Evolutionary conservation across 1,284 basidiomycete species (phyloP).

Genomic region (Pseudozyma thailandica): DNA sequence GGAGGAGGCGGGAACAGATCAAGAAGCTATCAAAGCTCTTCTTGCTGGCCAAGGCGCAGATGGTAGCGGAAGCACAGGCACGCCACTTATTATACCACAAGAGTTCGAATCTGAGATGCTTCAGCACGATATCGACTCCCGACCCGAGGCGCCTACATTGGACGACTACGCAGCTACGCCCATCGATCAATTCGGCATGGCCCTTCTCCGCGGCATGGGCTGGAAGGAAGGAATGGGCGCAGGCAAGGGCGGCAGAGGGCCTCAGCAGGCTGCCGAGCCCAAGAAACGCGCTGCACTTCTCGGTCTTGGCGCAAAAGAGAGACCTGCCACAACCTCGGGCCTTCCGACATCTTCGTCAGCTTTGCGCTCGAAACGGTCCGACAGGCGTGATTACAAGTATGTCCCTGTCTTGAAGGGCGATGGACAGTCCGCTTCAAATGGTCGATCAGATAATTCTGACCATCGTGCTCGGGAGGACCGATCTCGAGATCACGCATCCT

Average conservation of each 20-base stretch:
- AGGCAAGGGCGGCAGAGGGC: conserved; percentile 60
- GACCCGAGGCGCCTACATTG: conserved; percentile 72
- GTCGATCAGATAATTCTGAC: not conserved
- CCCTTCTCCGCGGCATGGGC: conserved; percentile 94
- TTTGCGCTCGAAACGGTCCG: conserved; percentile 69
- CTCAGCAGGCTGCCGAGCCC: conserved; percentile 53
- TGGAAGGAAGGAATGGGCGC: conserved; percentile 86
- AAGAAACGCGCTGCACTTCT: conserved; percentile 60
- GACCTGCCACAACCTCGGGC: conserved; percentile 15
- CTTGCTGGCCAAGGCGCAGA: conserved; percentile 26
- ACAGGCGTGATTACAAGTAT: conserved; percentile 76
- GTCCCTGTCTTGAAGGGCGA: conserved; percentile 79
- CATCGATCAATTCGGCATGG: conserved; percentile 90
- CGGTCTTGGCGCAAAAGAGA: conserved; percentile 64
- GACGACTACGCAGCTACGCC: conserved; percentile 91
- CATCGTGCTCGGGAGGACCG: conserved; percentile 20
- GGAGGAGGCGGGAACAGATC: conserved; percentile 18
- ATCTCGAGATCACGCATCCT: conserved; percentile 19
- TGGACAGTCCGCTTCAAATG: conserved; percentile 12
- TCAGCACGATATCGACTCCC: conserved; percentile 54
- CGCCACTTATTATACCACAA: conserved; percentile 45
- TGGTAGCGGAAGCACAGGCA: not conserved
- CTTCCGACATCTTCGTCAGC: conserved; percentile 52
- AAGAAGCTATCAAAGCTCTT: conserved; percentile 50
- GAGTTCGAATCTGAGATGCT: conserved; percentile 55